Evolutionary conservation across 768 basidiomycete species (phyloP).

Genomic region (Lactarius pseudohatsudake): DNA sequence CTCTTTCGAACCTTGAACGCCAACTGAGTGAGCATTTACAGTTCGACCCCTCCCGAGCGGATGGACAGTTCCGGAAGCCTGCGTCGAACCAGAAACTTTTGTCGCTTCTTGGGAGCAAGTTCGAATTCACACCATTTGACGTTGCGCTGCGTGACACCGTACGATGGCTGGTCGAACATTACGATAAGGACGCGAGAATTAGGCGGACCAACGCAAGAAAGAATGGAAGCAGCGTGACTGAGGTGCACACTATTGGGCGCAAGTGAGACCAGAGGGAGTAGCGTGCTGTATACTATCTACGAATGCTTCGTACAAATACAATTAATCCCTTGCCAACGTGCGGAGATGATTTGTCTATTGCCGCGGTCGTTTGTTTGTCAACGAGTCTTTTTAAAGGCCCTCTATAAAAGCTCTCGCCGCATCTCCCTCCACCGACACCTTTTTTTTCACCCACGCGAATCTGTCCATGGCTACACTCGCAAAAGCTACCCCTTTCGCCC

Average conservation of each 20-base stretch:
- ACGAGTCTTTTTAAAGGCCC: neutral
- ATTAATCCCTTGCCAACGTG: neutral
- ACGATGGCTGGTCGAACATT: slow-evolving; percentile 85
- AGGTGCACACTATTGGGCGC: neutral
- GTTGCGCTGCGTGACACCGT: slow-evolving; percentile 75
- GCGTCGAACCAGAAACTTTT: slow-evolving; percentile 90
- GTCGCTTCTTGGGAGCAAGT: slow-evolving; percentile 63
- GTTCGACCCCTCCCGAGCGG: slow-evolving; percentile 84
- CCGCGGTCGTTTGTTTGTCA: neutral
- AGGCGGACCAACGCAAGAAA: slow-evolving; percentile 37
- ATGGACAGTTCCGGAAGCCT: slow-evolving; percentile 96
- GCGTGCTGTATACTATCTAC: neutral
- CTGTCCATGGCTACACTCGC: slow-evolving; percentile 41
- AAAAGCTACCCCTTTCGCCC: slow-evolving; percentile 35
- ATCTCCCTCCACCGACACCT: neutral
- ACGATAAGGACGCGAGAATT: slow-evolving; percentile 62
- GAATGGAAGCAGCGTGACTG: neutral
- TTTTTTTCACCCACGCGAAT: neutral
- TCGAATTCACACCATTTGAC: slow-evolving; percentile 91
- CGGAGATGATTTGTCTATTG: neutral
- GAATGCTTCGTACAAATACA: neutral
- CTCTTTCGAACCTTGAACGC: neutral
- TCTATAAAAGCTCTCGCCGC: neutral
- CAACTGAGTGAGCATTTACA: slow-evolving; percentile 33
- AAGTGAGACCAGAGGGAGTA: neutral